Percentiles rank a stretch among this genome's conserved stretches.
Evolutionary conservation across 306 rosid genomes (phyloP).

Genomic region (Fagus crenata): DNA sequence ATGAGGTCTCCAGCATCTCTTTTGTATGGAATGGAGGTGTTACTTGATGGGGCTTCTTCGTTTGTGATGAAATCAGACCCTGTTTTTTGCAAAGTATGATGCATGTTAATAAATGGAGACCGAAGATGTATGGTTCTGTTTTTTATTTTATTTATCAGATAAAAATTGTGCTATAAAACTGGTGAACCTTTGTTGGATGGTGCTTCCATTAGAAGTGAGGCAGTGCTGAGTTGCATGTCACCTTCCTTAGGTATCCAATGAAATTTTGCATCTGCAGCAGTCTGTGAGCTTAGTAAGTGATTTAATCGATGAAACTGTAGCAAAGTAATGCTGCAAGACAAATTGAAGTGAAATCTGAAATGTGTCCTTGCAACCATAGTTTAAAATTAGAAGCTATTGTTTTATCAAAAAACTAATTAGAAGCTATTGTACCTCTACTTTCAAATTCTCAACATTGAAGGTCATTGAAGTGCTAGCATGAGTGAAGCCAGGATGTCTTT

Average conservation of each 20-base stretch:
- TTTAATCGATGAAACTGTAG: background rate
- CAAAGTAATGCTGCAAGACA: background rate
- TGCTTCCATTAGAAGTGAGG: conserved; percentile 21
- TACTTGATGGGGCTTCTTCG: conserved; percentile 4
- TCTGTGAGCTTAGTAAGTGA: conserved; percentile 29
- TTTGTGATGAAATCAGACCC: conserved; percentile 8
- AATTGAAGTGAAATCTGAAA: conserved; percentile 11
- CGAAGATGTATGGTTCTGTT: background rate
- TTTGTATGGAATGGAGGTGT: conserved; percentile 19
- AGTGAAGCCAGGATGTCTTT: conserved; percentile 21
- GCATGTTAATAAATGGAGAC: conserved; percentile 13
- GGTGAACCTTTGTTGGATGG: conserved; percentile 28
- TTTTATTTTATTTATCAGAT: background rate
- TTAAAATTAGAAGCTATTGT: conserved; percentile 3
- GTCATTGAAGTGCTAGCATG: conserved; percentile 29
- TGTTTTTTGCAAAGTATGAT: conserved; percentile 25
- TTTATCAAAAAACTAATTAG: too few species aligned
- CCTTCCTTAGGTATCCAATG: conserved; percentile 25
- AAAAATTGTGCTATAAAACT: background rate
- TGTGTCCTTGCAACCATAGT: background rate
- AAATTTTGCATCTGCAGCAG: conserved; percentile 22
- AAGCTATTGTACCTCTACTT: conserved; percentile 35
- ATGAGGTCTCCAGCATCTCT: conserved; percentile 28
- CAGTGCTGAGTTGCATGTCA: background rate
- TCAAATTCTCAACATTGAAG: conserved; percentile 32